Conservation (phyloP, 768 basidiomycete genomes). For the Aureoboletus auriporus region DNA sequence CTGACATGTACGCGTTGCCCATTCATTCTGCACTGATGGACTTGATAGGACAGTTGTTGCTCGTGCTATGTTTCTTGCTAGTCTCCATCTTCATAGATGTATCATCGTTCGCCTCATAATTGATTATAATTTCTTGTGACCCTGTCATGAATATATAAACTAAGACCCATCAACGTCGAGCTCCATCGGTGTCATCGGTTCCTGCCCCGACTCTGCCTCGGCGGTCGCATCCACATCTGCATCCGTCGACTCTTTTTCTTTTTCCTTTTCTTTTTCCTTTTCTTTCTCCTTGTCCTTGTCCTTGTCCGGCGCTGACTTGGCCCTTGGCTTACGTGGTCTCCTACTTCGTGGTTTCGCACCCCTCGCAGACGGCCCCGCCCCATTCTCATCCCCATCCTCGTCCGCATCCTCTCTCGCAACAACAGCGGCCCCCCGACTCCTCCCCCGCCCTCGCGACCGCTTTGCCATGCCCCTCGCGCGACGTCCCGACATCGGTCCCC, state of each 20-base stretch:
- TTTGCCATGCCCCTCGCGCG: conserved; percentile 23
- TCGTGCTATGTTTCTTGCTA: conserved; percentile 61
- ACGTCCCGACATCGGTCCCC: conserved; percentile 9
- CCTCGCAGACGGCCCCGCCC: conserved; percentile 20
- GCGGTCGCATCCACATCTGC: conserved; percentile 27
- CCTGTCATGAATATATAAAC: too few species aligned
- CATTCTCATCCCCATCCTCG: conserved; percentile 35
- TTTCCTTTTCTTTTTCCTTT: conserved; percentile 16
- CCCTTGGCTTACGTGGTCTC: conserved; percentile 23
- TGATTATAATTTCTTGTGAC: too few species aligned
- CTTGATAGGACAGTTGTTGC: conserved; percentile 73
- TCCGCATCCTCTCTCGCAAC: conserved; percentile 33
- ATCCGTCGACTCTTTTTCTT: conserved; percentile 29
- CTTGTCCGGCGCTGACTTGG: conserved; percentile 17
- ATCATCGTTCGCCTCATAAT: too few species aligned
- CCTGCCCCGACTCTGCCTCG: conserved; percentile 30
- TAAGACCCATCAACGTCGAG: conserved; percentile 30
- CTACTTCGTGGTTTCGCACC: conserved; percentile 31
- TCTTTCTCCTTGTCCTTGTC: conserved; percentile 23
- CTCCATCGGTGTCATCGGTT: conserved; percentile 36
- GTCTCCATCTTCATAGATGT: too few species aligned
- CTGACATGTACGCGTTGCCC: conserved; percentile 92
- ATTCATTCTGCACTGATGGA: conserved; percentile 89
- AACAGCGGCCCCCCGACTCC: conserved; percentile 30
- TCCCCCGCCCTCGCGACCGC: conserved; percentile 30